These are phyloP conservation scores for Melanomma pulvis-pyrius DNA, from an alignment of 495 filamentous ascomycete species.

Conservation along the genomic window DNA sequence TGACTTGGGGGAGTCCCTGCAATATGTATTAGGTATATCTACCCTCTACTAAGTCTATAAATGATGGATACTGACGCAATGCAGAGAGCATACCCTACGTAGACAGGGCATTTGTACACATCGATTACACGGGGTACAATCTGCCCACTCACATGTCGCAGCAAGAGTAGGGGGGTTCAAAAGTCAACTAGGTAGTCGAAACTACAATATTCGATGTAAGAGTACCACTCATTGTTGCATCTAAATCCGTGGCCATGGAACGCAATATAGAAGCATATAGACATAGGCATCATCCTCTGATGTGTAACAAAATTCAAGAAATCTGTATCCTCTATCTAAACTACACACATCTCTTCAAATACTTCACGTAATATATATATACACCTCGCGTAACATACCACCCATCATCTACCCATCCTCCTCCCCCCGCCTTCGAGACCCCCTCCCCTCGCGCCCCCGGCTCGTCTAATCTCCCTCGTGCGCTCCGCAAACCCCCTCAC, in stretches of 20 bases:
- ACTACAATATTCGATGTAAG: background rate
- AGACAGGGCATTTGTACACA: constrained; percentile 73
- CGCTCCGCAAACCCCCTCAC: constrained; percentile 71
- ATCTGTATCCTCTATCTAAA: too few species aligned
- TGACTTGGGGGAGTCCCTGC: constrained; percentile 84
- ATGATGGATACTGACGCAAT: background rate
- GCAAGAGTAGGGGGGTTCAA: constrained; percentile 46
- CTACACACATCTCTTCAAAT: too few species aligned
- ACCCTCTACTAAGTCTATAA: background rate
- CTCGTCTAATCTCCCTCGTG: constrained; percentile 60
- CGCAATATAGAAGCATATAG: too few species aligned
- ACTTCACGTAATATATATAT: too few species aligned
- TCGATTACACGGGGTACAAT: constrained; percentile 81
- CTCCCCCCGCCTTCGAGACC: background rate
- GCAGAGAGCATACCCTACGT: constrained; percentile 68
- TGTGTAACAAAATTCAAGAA: too few species aligned
- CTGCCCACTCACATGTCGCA: constrained; percentile 85
- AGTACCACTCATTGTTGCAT: background rate
- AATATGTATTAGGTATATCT: constrained; percentile 71
- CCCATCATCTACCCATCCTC: background rate
- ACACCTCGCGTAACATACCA: too few species aligned
- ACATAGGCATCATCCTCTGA: too few species aligned
- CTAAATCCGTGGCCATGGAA: too few species aligned
- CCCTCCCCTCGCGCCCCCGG: too few species aligned
- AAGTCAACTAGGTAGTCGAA: too few species aligned